Percentiles rank a stretch among this genome's conserved stretches.
These are phyloP conservation scores for Crassisporium funariophilum DNA, from an alignment of 768 basidiomycete species.

Conservation along the genomic window DNA sequence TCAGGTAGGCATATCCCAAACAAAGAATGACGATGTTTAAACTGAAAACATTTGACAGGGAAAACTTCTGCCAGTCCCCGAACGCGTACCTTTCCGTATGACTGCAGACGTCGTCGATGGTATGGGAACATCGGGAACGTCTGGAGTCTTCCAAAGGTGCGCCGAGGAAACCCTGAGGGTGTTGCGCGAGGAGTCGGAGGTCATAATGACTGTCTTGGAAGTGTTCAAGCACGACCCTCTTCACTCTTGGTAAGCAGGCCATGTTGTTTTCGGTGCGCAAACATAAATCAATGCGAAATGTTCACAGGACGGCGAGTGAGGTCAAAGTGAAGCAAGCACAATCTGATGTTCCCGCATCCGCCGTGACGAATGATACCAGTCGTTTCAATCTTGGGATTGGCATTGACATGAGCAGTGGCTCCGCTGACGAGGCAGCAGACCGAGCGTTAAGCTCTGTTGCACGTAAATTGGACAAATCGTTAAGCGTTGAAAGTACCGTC, in stretches of 20 bases:
- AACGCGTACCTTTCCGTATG: constrained; percentile 92
- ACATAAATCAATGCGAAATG: constrained; percentile 3
- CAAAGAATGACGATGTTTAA: not conserved
- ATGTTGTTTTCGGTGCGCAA: not conserved
- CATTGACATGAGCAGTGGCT: constrained; percentile 64
- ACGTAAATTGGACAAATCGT: constrained; percentile 77
- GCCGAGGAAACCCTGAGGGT: constrained; percentile 95
- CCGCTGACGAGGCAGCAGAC: constrained; percentile 86
- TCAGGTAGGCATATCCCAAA: constrained; percentile 52
- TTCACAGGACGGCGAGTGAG: constrained; percentile 73
- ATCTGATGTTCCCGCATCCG: constrained; percentile 34
- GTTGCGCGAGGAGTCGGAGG: constrained; percentile 77
- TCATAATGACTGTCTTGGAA: constrained; percentile 93
- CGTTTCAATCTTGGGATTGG: constrained; percentile 46
- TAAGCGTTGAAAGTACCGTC: constrained; percentile 92
- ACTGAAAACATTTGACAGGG: constrained; percentile 52
- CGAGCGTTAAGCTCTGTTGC: constrained; percentile 81
- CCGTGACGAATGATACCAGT: constrained; percentile 23
- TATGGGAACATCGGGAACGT: constrained; percentile 85
- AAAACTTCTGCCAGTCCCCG: constrained; percentile 74
- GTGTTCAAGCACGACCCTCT: constrained; percentile 97
- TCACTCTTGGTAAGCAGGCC: constrained; percentile 73
- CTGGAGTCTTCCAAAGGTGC: constrained; percentile 94
- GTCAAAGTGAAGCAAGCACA: constrained; percentile 71
- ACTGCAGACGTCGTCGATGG: constrained; percentile 95